Conservation (phyloP, 495 filamentous ascomycete species). For the Aspergillus panamensis region DNA sequence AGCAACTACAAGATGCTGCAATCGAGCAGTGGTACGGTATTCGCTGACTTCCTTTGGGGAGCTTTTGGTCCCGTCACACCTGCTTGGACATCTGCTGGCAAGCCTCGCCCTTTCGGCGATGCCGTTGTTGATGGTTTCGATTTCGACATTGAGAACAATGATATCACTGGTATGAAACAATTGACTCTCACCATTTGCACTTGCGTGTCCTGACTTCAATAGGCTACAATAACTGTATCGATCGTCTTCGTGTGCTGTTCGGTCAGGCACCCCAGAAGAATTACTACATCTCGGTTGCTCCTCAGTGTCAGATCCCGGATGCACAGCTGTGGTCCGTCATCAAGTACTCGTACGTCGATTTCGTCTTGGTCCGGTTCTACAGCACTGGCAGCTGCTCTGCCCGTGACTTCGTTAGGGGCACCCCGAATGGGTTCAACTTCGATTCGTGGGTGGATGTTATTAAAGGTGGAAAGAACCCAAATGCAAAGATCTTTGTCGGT, state of each 20-base stretch:
- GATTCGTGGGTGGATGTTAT: constrained; percentile 63
- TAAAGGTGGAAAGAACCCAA: constrained; percentile 49
- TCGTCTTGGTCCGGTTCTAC: constrained; percentile 70
- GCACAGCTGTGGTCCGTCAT: constrained; percentile 52
- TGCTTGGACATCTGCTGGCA: constrained; percentile 30
- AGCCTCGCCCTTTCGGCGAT: constrained; percentile 58
- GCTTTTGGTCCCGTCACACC: constrained; percentile 54
- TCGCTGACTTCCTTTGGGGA: constrained; percentile 61
- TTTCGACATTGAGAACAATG: constrained; percentile 57
- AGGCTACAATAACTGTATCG: constrained; percentile 47
- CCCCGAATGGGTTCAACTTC: constrained; percentile 58
- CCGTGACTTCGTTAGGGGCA: constrained; percentile 38
- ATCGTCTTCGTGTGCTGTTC: constrained; percentile 51
- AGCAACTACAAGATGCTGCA: constrained; percentile 38
- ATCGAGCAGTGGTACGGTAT: constrained; percentile 35
- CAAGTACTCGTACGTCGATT: constrained; percentile 51
- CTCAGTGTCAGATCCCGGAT: constrained; percentile 62
- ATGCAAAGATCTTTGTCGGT: constrained; percentile 63
- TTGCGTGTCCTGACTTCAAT: constrained; percentile 17
- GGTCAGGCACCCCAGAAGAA: constrained; percentile 37
- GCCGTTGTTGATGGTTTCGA: constrained; percentile 70
- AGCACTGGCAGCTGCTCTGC: constrained; percentile 57
- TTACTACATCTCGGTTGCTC: constrained; percentile 63
- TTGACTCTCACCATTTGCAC: neutral
- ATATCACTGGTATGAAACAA: constrained; percentile 38